Percentiles rank a stretch among this genome's conserved stretches.
phyloP scores from a whole-genome alignment of 1,139 yeast species.

The Debaryomyces singareniensis region DNA sequence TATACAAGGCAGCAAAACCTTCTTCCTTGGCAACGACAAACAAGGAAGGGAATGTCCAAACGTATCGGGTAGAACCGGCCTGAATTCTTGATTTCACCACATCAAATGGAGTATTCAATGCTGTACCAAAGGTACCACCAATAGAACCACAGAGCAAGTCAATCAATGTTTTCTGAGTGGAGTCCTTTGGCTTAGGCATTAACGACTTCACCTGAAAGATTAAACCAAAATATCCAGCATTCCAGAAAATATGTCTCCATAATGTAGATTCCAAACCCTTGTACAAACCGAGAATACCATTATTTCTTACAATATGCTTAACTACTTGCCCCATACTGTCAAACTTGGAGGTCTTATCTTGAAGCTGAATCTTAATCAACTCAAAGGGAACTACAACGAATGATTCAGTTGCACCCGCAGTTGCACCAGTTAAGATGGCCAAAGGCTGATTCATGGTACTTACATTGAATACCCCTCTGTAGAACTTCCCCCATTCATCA shows the following conservation, averaged over 20 bases:
- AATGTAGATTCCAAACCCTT: conserved; percentile 95
- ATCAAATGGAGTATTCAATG: conserved; percentile 93
- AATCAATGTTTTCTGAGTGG: conserved; percentile 69
- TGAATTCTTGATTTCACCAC: conserved; percentile 97
- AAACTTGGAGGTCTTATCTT: conserved; percentile 78
- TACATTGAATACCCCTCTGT: conserved; percentile 67
- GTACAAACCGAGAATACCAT: conserved; percentile 81
- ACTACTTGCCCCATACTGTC: conserved; percentile 85
- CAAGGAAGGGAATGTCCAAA: conserved; percentile 86
- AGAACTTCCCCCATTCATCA: conserved; percentile 92
- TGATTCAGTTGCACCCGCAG: conserved; percentile 96
- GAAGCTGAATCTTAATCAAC: conserved; percentile 79
- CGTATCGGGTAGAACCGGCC: conserved; percentile 79
- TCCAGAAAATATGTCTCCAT: conserved; percentile 97
- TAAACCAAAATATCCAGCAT: conserved; percentile 96
- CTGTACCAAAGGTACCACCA: conserved; percentile 96
- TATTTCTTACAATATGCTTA: conserved; percentile 58
- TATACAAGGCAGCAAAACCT: conserved; percentile 82
- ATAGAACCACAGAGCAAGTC: conserved; percentile 89
- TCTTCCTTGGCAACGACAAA: conserved; percentile 78
- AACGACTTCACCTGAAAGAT: conserved; percentile 78
- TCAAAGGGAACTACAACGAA: conserved; percentile 97
- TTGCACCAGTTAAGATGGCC: conserved; percentile 91
- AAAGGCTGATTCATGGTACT: conserved; percentile 70
- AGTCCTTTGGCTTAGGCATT: conserved; percentile 70